Evolutionary conservation across 2,329 filamentous ascomycete species (phyloP).

Genomic region (Botrytis squamosa): DNA sequence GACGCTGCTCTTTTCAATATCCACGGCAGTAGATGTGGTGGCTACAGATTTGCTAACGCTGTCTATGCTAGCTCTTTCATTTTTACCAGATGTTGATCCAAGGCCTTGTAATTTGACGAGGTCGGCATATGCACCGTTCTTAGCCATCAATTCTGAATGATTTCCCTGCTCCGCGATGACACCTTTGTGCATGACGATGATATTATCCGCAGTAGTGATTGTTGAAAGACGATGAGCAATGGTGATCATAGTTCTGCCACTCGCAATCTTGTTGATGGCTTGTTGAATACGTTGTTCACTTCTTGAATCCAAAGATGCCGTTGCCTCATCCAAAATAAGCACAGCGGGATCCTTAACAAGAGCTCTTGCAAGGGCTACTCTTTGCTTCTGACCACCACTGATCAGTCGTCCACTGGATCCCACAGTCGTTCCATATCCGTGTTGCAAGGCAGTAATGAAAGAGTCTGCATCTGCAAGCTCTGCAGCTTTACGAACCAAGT

Average conservation of each 20-base stretch:
- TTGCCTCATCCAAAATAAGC: slow-evolving; percentile 61
- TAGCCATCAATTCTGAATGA: slow-evolving; percentile 65
- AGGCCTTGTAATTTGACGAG: slow-evolving; percentile 60
- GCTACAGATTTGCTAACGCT: slow-evolving; percentile 21
- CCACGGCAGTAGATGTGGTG: slow-evolving; percentile 21
- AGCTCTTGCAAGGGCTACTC: slow-evolving; percentile 69
- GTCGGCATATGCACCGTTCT: slow-evolving; percentile 62
- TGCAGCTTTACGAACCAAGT: slow-evolving; percentile 46
- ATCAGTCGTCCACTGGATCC: slow-evolving; percentile 66
- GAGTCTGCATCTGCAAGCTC: slow-evolving; percentile 46
- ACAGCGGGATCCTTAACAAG: slow-evolving; percentile 54
- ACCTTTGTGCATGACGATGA: slow-evolving; percentile 74
- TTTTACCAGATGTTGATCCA: slow-evolving; percentile 24
- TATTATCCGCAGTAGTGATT: slow-evolving; percentile 86
- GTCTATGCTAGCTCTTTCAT: slow-evolving; percentile 27
- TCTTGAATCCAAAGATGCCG: slow-evolving; percentile 71
- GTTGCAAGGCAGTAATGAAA: slow-evolving; percentile 14
- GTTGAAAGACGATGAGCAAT: slow-evolving; percentile 81
- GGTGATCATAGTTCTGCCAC: slow-evolving; percentile 84
- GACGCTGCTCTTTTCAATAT: slow-evolving; percentile 21
- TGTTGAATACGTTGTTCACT: slow-evolving; percentile 89
- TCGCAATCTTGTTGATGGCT: slow-evolving; percentile 74
- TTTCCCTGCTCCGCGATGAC: slow-evolving; percentile 72
- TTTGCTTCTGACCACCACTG: slow-evolving; percentile 83
- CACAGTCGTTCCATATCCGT: slow-evolving; percentile 54